Base-by-base conservation (phyloP, 129 eudicot genomes). In the Helianthus tuberosus region DNA sequence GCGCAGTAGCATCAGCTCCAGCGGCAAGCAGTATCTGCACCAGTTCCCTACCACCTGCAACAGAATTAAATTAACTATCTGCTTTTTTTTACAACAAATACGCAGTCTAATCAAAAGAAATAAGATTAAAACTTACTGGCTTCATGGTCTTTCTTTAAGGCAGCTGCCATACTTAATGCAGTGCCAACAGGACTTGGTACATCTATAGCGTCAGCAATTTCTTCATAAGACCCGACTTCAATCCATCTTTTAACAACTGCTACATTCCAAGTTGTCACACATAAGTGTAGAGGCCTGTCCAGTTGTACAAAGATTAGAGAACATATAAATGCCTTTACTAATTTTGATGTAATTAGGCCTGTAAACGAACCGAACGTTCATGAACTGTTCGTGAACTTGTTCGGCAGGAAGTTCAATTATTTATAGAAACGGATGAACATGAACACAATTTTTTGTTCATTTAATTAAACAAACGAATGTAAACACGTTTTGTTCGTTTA, bases 171-270 rank as follows among this genome's bases (percentile, higher is more conserved):
- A 82, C 96, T 91, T 89, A 94, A 84, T 38, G 99, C 93, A 51
- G 99, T 94, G 46, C 99, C 99, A 55, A 79, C 80, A 20, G 88
- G 86, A 81, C 96, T 85, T 58, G 86, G 91, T 73, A 91, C 83
- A 75, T 94, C 96, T 75, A 94, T 94, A 67, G 99, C 91, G 75
- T 74, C 76, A 41, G 86, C 83, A 77, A 94, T 94, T 20, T 91
- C 97, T 77, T 86, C 96, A 10, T 35, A 1, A 4, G 94, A 85
- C 79, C 96, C 96, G 68, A 94, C 86, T 78, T 94, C 97, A 51
- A 85, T 86, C 99, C 99, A 94, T 80, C 91, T 88, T 81, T 81
- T 91, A 78, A 94, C 97, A 82, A 94, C 88, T 80, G 97, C 88
- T 64, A 91, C 96, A 85, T 94, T 94, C 97, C 97, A 94, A 59